Evolutionary conservation across 1,139 yeast species (phyloP), one percentile per base, ranked within the genome.

Genomic region (Pichia sorboxylosa): DNA sequence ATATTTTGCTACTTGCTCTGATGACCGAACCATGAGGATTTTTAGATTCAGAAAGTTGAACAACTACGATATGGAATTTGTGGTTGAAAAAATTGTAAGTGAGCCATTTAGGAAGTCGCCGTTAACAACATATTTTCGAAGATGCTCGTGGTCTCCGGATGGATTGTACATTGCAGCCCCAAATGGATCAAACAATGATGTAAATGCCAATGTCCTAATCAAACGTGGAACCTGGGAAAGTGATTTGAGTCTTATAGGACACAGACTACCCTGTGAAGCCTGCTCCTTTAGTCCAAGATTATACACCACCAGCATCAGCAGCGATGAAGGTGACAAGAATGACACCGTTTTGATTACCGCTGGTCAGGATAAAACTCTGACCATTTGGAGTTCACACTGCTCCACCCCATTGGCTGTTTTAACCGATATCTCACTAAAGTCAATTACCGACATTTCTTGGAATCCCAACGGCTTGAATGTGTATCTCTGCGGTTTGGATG

Each of bases 131-230:
- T 90, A 90, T 54, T 90, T 85, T 53, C 64, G 98, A 44, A 63
- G 96, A 44, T 69, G 82, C 58, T 81, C 94, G 17, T 90, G 99
- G 99, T 83, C 96, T 0, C 98, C 98, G 0, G 97, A 90, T 56
- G 98, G 98, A 2, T 92, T 83, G 52, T 90, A 82, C 48, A 81
- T 90, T 32, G 97, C 96, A 0, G 94, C 83, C 0, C 94, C 98
- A 0, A 92, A 90, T 55, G 96, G 98, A 2, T 84, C 94, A 8
- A 90, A 92, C 54, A 97, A 97, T 0, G 96, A 96, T 0, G 92
- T 90, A 1, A 74, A 94, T 1, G 77, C 95, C 0, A 90, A 85
- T 5, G 90, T 87, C 0, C 73, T 90, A 23, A 75, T 90, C 19
- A 80, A 81, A 44, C 66, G 98, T 57, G 98, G 97, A 18, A 78